These are phyloP conservation scores for Trametes sp. DNA, from an alignment of 1,284 basidiomycete species.

Conservation along the genomic window DNA sequence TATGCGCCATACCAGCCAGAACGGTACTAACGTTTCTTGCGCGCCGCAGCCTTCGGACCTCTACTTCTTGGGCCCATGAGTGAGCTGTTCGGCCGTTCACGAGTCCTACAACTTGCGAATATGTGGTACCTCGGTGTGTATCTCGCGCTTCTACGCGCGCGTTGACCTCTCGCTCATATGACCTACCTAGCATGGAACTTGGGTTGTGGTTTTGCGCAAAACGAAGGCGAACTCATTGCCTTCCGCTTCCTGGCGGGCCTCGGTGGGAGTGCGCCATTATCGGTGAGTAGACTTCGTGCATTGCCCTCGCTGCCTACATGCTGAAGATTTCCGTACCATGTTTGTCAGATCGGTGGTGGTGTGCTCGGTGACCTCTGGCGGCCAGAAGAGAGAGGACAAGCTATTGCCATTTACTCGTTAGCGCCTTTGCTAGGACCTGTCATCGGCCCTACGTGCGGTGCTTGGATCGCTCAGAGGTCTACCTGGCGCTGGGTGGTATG, in stretches of 20 bases:
- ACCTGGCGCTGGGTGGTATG: slow-evolving; percentile 50
- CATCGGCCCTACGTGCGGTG: slow-evolving; percentile 49
- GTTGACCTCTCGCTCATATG: neutral
- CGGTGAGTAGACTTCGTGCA: slow-evolving; percentile 47
- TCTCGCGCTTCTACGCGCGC: neutral
- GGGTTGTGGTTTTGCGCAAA: slow-evolving; percentile 71
- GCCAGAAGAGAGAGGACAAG: slow-evolving; percentile 54
- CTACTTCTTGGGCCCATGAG: slow-evolving; percentile 62
- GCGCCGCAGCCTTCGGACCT: slow-evolving; percentile 55
- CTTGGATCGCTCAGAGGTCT: slow-evolving; percentile 49
- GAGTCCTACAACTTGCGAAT: slow-evolving; percentile 59
- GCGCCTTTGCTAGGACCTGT: slow-evolving; percentile 54
- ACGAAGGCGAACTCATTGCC: slow-evolving; percentile 60
- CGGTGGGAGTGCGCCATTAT: slow-evolving; percentile 69
- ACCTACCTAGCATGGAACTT: slow-evolving; percentile 63
- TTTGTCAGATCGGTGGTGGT: slow-evolving; percentile 51
- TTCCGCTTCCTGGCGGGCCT: slow-evolving; percentile 74
- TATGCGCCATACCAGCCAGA: neutral
- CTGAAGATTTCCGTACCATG: too few species aligned
- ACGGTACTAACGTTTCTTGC: neutral
- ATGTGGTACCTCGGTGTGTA: slow-evolving; percentile 64
- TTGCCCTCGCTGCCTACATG: neutral
- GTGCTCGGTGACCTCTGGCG: slow-evolving; percentile 58
- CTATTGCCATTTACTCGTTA: slow-evolving; percentile 56
- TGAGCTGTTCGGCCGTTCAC: slow-evolving; percentile 55